A percentile compares a stretch with the other conserved stretches of the same genome.
These are phyloP conservation scores for Lycium barbarum DNA, from an alignment of 257 asterid genomes.

Conservation along the genomic window DNA sequence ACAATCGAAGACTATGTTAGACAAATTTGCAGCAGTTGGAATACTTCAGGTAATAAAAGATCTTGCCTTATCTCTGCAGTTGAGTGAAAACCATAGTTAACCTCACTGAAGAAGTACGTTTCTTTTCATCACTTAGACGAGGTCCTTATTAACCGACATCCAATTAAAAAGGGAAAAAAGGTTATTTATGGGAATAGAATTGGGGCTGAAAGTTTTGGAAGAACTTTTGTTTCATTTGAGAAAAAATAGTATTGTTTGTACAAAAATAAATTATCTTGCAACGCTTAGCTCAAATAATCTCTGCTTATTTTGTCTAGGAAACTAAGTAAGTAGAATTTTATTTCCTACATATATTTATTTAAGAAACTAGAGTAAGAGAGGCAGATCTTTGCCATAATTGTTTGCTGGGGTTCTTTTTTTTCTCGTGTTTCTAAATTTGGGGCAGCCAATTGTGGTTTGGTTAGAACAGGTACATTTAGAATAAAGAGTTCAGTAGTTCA, in stretches of 20 bases:
- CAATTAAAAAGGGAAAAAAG: too few relatives aligned
- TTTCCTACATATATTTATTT: too few relatives aligned
- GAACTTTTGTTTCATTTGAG: neutral
- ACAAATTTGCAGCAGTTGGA: constrained; percentile 95
- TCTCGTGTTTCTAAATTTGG: neutral
- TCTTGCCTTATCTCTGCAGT: constrained; percentile 21
- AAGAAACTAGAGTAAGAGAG: neutral
- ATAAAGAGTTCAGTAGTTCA: neutral
- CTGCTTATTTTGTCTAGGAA: too few relatives aligned
- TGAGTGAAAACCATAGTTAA: neutral
- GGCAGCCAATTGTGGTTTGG: neutral
- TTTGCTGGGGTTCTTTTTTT: neutral
- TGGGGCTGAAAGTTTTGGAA: neutral
- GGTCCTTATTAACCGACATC: neutral
- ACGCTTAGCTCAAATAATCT: neutral
- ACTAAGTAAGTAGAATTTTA: too few relatives aligned
- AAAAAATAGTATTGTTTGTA: neutral
- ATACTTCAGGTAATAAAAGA: constrained; percentile 77
- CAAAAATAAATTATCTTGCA: neutral
- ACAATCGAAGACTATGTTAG: constrained; percentile 59
- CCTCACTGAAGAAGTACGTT: constrained; percentile 12
- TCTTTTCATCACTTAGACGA: neutral
- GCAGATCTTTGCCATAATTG: neutral
- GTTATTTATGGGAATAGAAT: too few relatives aligned
- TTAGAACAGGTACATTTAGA: neutral